Evolutionary conservation across 202 grass and related monocot genomes (phyloP), one percentile per base, ranked within the genome.

Genomic region (Panicum hallii): DNA sequence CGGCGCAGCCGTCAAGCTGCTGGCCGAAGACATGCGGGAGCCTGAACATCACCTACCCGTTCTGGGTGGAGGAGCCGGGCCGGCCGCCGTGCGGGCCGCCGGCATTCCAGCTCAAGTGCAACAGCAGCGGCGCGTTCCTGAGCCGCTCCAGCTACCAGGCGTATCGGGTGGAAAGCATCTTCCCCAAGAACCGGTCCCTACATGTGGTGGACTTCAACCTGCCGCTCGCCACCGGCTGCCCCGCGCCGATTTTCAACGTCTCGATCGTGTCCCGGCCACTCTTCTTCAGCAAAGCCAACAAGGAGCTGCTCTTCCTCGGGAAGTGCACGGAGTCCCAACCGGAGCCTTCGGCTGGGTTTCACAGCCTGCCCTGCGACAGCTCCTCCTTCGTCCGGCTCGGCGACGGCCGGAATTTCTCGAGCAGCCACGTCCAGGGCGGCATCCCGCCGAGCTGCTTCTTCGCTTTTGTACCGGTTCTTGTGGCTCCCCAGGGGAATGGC

Each of bases 81-180:
- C 2, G 7, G 12, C 45, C 22, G 56, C 23, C 64, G 5, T 91
- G 89, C 55, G 89, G 92, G 0, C 20, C 78, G 1, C 61, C 73
- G 44, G 32, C 80, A 0, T 87, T 90, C 72, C 19, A 83, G 87
- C 63, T 90, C 87, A 45, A 67, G 0, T 91, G 92, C 87, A 81
- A 36, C 44, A 9, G 1, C 14, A 15, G 1, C 15, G 11, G 61
- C 0, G 86, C 87, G 0, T 47, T 66, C 56, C 65, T 94, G 6
- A 5, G 0, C 7, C 3, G 2, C 46, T 82, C 80, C 9, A 0
- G 53, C 0, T 2, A 0, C 1, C 63, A 55, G 12, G 0, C 6
- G 0, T 83, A 89, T 7, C 50, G 63, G 11, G 76, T 89, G 0
- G 14, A 14, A 1, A 0, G 0, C 2, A 42, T 85, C 34, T 78